Percentiles rank a stretch among this genome's conserved stretches.
These are phyloP conservation scores for Huntiella moniliformis DNA, from an alignment of 2,329 filamentous ascomycete genomes.

Conservation along the genomic window DNA sequence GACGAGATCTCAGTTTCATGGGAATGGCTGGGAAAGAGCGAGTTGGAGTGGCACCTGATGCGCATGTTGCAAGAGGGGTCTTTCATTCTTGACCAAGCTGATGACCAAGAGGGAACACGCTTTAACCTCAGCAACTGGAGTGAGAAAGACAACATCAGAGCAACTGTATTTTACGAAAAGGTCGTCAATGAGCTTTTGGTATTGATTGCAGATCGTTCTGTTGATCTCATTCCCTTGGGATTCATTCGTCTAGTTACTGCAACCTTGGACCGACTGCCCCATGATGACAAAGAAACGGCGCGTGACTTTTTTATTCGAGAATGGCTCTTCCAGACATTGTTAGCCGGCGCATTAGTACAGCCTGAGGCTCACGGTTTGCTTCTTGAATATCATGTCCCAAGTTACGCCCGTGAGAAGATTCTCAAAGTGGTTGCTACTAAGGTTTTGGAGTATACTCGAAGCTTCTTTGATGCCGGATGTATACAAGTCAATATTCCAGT, in stretches of 20 bases:
- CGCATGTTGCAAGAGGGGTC: conserved; percentile 83
- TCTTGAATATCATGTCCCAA: conserved; percentile 79
- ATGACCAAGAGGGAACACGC: conserved; percentile 55
- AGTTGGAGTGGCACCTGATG: conserved; percentile 89
- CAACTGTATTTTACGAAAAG: conserved; percentile 73
- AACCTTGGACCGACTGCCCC: conserved; percentile 59
- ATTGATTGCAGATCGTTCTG: conserved; percentile 67
- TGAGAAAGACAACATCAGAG: conserved; percentile 61
- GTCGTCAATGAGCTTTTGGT: conserved; percentile 69
- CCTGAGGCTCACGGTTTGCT: conserved; percentile 69
- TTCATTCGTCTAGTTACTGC: conserved; percentile 71
- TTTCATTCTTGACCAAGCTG: conserved; percentile 71
- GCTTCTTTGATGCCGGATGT: conserved; percentile 37
- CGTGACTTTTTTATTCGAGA: conserved; percentile 72
- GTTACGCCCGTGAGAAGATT: conserved; percentile 71
- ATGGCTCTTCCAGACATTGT: conserved; percentile 81
- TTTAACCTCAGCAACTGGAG: conserved; percentile 55
- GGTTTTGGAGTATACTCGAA: conserved; percentile 61
- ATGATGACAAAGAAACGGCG: conserved; percentile 52
- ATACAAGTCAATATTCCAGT: conserved; percentile 40
- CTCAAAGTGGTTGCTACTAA: conserved; percentile 62
- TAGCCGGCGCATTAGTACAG: conserved; percentile 67
- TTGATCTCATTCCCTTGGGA: conserved; percentile 69
- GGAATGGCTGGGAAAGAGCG: conserved; percentile 75
- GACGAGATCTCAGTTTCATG: conserved; percentile 75